Evolutionary conservation across 805 yeast genomes (phyloP), one percentile per base, ranked within the genome.

Genomic region (Nadsonia fulvescens): DNA sequence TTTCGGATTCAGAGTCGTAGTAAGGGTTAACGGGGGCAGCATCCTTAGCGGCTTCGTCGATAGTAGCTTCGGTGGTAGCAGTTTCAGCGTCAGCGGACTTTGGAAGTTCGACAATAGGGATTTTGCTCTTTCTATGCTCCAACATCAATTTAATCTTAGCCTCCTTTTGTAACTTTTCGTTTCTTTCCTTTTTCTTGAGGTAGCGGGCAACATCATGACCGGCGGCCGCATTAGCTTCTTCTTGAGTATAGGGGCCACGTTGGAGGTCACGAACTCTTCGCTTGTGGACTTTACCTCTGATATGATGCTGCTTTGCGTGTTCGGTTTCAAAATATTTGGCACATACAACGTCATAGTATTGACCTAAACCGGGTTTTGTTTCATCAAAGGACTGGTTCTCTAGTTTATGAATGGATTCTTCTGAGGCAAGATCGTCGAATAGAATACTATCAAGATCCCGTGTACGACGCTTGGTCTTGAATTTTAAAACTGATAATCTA

Each of bases 321-420:
- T 75, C 81, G 31, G 72, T 70, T 46, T 83, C 94, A 43, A 70
- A 81, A 51, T 89, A 81, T 46, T 74, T 77, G 25, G 92, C 91
- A 59, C 99, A 89, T 36, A 82, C 93, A 28, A 89, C 62, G 51
- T 96, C 89, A 50, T 79, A 89, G 51, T 67, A 74, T 51, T 89
- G 96, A 9, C 94, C 99, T 37, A 89, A 54, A 2, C 99, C 99
- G 1, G 95, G 83, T 44, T 74, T 73, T 22, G 70, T 67, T 53
- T 86, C 96, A 49, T 86, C 94, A 30, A 77, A 49, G 4, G 79
- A 76, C 51, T 86, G 96, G 46, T 76, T 71, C 45, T 77, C 64
- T 31, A 82, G 58, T 21, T 60, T 55, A 30, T 61, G 49, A 29
- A 81, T 72, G n/a, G 72, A 54, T 19, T 70, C 75, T 20, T 63